Percentiles rank a stretch among this genome's conserved stretches.
Evolutionary conservation across 1,284 basidiomycete genomes (phyloP).

Genomic region (Ganoderma sinense): DNA sequence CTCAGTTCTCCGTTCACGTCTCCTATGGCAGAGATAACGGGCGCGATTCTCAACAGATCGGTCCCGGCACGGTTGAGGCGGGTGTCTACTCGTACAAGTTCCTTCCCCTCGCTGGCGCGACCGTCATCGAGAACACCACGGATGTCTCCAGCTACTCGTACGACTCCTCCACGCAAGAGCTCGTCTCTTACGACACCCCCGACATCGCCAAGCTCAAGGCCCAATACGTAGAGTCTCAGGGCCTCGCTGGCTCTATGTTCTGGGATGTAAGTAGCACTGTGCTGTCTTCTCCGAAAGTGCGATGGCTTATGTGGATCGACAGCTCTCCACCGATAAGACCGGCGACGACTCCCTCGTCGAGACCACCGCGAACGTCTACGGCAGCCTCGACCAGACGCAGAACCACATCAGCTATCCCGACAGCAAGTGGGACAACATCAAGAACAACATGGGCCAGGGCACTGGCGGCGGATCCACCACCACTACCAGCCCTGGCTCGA

Average conservation of each 20-base stretch:
- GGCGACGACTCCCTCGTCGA: slow-evolving; percentile 64
- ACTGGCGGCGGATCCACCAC: slow-evolving; percentile 14
- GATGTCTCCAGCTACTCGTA: slow-evolving; percentile 86
- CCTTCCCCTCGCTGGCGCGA: slow-evolving; percentile 67
- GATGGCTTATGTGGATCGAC: slow-evolving; percentile 19
- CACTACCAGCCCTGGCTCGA: neutral
- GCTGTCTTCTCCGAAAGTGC: neutral
- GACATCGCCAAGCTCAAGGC: slow-evolving; percentile 78
- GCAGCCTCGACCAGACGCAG: slow-evolving; percentile 64
- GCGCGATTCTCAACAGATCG: slow-evolving; percentile 56
- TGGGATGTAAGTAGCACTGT: slow-evolving; percentile 66
- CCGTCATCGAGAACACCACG: slow-evolving; percentile 74
- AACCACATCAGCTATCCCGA: slow-evolving; percentile 76
- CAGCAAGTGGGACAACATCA: slow-evolving; percentile 77
- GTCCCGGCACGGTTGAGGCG: slow-evolving; percentile 75
- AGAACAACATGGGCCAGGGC: slow-evolving; percentile 61
- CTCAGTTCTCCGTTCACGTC: neutral
- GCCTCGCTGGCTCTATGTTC: slow-evolving; percentile 82
- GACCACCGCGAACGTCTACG: slow-evolving; percentile 54
- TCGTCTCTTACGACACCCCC: slow-evolving; percentile 86
- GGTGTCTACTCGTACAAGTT: slow-evolving; percentile 81
- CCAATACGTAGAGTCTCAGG: slow-evolving; percentile 71
- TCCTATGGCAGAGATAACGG: neutral
- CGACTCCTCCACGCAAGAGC: slow-evolving; percentile 66
- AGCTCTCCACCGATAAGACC: slow-evolving; percentile 71